These are phyloP conservation scores for Aspergillus awamori DNA, from an alignment of 2,329 filamentous ascomycete genomes.

Conservation along the genomic window DNA sequence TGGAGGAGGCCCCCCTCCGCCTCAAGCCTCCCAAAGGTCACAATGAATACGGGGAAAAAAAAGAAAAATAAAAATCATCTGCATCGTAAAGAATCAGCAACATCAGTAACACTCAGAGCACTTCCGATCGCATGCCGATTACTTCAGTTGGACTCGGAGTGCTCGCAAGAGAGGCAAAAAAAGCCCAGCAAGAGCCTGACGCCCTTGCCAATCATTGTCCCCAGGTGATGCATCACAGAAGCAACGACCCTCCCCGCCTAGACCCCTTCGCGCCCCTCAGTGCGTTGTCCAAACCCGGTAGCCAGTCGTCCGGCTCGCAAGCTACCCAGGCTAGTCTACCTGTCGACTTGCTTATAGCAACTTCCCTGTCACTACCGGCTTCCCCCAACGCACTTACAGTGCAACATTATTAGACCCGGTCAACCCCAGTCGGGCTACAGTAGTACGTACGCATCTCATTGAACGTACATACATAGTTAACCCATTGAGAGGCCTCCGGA, in stretches of 20 bases:
- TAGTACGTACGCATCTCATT: slow-evolving; percentile 8
- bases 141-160: neutral
- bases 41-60: too few species aligned
- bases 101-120: neutral
- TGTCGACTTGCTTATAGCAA: slow-evolving; percentile 9
- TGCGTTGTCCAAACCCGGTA: slow-evolving; percentile 8
- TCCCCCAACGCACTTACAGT: slow-evolving; percentile 5
- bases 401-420: slow-evolving; percentile 1
- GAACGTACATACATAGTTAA: neutral
- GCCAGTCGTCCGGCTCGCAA: neutral
- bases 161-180: neutral
- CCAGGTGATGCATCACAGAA: slow-evolving; percentile 7
- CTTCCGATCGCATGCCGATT: too few species aligned
- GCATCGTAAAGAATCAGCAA: neutral
- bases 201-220: neutral
- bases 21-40: neutral
- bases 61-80: neutral
- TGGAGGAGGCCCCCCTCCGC: neutral
- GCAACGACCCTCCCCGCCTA: slow-evolving; percentile 6
- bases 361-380: slow-evolving; percentile 10
- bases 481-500: slow-evolving; percentile 1
- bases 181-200: neutral
- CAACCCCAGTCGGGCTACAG: slow-evolving; percentile 3
- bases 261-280: slow-evolving; percentile 6
- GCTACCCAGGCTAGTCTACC: slow-evolving; percentile 5